Evolutionary conservation across 2,329 filamentous ascomycete species (phyloP), one percentile per base, ranked within the genome.

Genomic region (Truncatella angustata): DNA sequence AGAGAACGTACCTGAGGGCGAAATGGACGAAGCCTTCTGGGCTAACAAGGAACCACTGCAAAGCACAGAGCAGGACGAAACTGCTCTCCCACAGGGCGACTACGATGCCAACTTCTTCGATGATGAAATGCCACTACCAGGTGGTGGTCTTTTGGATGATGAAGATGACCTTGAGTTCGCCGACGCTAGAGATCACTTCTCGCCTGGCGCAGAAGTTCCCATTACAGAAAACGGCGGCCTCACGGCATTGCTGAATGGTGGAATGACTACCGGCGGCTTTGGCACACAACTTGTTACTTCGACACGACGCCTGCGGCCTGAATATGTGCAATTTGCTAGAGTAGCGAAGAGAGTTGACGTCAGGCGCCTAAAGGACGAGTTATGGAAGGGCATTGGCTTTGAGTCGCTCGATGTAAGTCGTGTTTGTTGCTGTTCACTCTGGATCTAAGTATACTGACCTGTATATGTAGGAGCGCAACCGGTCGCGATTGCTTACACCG

Each of bases 61-160:
- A 30, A 64, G 57, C 51, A 52, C 61, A 62, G 67, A 67, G 40
- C 57, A 62, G 46, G 85, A 87, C 21, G 84, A 84, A 40, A 80
- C 76, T 3, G 79, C 73, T 1, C 69, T 80, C 34, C 79, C 80
- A 3, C 77, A 84, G 60, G 92, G 92, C 55, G 87, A 95, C 65
- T 99, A 97, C 70, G 91, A 97, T 67, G 93, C 94, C 54, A 89
- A 97, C 70, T 99, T 97, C 80, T 99, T 97, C 76, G 94, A 97
- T 63, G 90, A 93, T 60, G 87, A 81, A 2, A 74, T 92, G 57
- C 85, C 86, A 2, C 81, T 90, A 61, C 76, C 82, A 2, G 85
- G 82, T 10, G 84, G 77, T 4, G 75, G 78, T 43, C 70, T 76
- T 20, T 77, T 81, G 16, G 77, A 79, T 24, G 85, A 87, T 37